Percentiles rank a stretch among this genome's conserved stretches.
phyloP scores from a whole-genome alignment of 805 yeast genomes.

The Sugiyamaella qingdaonensis region DNA sequence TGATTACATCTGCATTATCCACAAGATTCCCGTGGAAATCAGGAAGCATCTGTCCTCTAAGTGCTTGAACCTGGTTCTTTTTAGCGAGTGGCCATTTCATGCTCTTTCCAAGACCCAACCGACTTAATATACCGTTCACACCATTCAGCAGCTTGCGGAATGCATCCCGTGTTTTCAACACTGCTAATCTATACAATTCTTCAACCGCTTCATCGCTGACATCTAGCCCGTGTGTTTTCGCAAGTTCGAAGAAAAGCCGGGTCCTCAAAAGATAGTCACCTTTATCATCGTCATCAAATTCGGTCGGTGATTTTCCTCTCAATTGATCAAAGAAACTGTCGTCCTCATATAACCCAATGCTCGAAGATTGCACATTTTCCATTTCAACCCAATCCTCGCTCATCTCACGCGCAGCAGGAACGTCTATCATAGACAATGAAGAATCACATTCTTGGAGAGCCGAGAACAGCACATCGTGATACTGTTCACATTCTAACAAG shows the following conservation, averaged over 20 bases:
- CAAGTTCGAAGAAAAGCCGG: not conserved
- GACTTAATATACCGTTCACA: not conserved
- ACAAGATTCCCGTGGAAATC: too few species aligned
- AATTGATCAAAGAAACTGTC: not conserved
- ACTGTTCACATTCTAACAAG: constrained; percentile 24
- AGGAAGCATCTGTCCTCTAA: too few species aligned
- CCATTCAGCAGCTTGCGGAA: not conserved
- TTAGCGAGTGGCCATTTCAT: too few species aligned
- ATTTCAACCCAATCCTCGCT: constrained; percentile 21
- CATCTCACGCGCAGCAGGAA: constrained; percentile 26
- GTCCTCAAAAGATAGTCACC: not conserved
- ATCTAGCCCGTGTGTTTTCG: not conserved
- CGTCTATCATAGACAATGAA: constrained; percentile 15
- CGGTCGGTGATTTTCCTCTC: not conserved
- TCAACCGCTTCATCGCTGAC: not conserved
- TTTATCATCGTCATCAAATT: not conserved
- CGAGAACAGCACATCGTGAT: constrained; percentile 19
- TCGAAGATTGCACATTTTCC: constrained; percentile 17
- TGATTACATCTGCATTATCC: too few species aligned
- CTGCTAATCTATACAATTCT: not conserved
- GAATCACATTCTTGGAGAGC: not conserved
- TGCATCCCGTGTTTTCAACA: not conserved
- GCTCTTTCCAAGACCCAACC: too few species aligned
- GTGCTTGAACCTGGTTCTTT: not conserved
- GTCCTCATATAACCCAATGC: constrained; percentile 1